Evolutionary conservation across 1,284 basidiomycete genomes (phyloP).

Genomic region (Malassezia brasiliensis): DNA sequence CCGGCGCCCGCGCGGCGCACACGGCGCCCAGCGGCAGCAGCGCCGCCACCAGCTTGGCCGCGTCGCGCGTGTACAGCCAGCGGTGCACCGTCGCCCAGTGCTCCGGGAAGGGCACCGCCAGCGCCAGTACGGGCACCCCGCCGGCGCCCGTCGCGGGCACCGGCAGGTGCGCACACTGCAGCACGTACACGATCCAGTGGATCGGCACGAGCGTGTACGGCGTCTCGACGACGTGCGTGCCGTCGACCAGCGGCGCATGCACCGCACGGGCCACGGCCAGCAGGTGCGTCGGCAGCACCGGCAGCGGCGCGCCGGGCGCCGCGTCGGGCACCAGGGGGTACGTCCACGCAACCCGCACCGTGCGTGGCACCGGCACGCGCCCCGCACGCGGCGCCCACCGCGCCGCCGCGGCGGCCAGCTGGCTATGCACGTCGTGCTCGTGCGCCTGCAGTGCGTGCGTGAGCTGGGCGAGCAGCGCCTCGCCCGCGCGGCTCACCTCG

Average conservation of each 20-base stretch:
- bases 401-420: not conserved
- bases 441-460: not conserved
- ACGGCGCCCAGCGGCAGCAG: slow-evolving; percentile 9
- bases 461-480: slow-evolving; percentile 4
- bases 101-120: slow-evolving; percentile 10
- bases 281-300: slow-evolving; percentile 11
- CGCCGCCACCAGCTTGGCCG: slow-evolving; percentile 6
- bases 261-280: slow-evolving; percentile 3
- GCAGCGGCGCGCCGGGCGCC: not conserved
- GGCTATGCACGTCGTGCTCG: not conserved
- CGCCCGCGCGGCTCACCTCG: slow-evolving; percentile 7
- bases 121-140: slow-evolving; percentile 3
- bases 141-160: not conserved
- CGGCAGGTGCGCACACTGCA: slow-evolving; percentile 16
- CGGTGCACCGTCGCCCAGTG: slow-evolving; percentile 12
- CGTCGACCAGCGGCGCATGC: not conserved
- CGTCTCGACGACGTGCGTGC: not conserved
- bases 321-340: not conserved
- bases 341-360: slow-evolving; percentile 4
- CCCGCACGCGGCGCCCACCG: not conserved
- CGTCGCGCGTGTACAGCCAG: slow-evolving; percentile 18
- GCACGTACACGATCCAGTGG: slow-evolving; percentile 19
- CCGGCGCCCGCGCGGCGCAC: not conserved
- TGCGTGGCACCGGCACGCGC: not conserved
- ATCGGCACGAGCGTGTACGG: slow-evolving; percentile 14